A percentile compares a stretch with the other conserved stretches of the same genome.
Evolutionary conservation across 2,329 filamentous ascomycete species (phyloP).

Genomic region (Thermothelomyces thermophilus): DNA sequence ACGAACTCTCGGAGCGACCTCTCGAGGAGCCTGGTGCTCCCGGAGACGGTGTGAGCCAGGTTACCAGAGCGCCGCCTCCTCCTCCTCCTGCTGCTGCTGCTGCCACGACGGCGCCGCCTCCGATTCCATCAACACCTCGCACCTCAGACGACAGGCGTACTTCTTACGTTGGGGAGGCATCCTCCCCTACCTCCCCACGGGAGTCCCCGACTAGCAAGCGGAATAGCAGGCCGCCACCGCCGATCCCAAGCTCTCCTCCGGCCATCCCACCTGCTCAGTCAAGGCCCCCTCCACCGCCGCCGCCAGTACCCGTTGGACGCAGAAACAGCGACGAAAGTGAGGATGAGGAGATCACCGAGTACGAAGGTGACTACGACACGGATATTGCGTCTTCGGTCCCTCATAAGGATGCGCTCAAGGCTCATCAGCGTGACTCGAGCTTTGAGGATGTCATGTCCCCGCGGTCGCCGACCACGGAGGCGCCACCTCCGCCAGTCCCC

Average conservation of each 20-base stretch:
- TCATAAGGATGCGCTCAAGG: conserved; percentile 86
- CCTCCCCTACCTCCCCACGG: conserved; percentile 36
- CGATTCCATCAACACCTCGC: conserved; percentile 32
- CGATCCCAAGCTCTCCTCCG: conserved; percentile 52
- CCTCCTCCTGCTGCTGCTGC: conserved; percentile 45
- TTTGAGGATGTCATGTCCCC: conserved; percentile 61
- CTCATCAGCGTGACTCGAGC: conserved; percentile 71
- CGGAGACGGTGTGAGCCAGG: conserved; percentile 32
- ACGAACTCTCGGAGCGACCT: conserved; percentile 63
- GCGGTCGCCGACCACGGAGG: conserved; percentile 46
- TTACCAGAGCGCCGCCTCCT: conserved; percentile 36
- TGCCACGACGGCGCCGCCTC: conserved; percentile 36
- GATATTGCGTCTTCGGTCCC: conserved; percentile 92
- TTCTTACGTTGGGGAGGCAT: conserved; percentile 26
- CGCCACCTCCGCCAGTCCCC: conserved; percentile 37
- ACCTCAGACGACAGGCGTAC: conserved; percentile 30
- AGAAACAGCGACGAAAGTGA: conserved; percentile 57
- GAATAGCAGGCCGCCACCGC: conserved; percentile 51
- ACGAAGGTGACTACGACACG: conserved; percentile 96
- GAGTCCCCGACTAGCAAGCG: conserved; percentile 43
- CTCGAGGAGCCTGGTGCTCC: conserved; percentile 38
- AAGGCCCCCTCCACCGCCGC: conserved; percentile 57
- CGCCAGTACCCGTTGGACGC: conserved; percentile 31
- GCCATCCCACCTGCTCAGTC: conserved; percentile 42
- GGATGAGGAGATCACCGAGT: conserved; percentile 80